These are phyloP conservation scores for Aphanocladium album DNA, from an alignment of 2,329 filamentous ascomycete genomes.

Conservation along the genomic window DNA sequence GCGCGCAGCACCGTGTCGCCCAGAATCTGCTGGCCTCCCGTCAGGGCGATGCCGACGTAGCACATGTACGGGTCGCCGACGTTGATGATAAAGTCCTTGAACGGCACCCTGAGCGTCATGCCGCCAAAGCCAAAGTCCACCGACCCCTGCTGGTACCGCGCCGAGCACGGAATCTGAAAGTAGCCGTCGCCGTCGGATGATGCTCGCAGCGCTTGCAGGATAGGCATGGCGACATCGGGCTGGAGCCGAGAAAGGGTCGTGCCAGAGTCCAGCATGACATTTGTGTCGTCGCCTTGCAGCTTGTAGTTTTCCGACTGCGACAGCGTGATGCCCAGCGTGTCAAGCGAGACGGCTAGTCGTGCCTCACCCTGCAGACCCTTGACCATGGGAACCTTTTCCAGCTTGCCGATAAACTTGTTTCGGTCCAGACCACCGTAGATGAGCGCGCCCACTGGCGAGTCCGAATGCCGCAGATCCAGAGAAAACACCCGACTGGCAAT, in stretches of 20 bases:
- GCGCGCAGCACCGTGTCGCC: constrained; percentile 39
- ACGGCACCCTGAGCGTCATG: constrained; percentile 37
- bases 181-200: constrained; percentile 36
- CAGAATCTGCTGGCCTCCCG: constrained; percentile 38
- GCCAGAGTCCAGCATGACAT: constrained; percentile 49
- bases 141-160: constrained; percentile 31
- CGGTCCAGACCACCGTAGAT: constrained; percentile 51
- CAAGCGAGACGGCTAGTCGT: constrained; percentile 32
- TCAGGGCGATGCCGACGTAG: constrained; percentile 37
- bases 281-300: constrained; percentile 28
- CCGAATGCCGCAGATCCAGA: constrained; percentile 43
- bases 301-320: constrained; percentile 19
- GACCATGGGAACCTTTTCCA: constrained; percentile 40
- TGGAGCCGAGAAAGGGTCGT: constrained; percentile 46
- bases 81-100: constrained; percentile 47
- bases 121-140: constrained; percentile 45
- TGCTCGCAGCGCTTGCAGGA: constrained; percentile 40
- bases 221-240: constrained; percentile 33
- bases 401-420: constrained; percentile 44
- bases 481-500: constrained; percentile 47
- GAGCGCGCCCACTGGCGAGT: constrained; percentile 40
- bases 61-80: constrained; percentile 31
- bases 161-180: constrained; percentile 40
- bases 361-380: constrained; percentile 29
- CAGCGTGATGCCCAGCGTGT: constrained; percentile 27